Percentiles rank a stretch among this genome's conserved stretches.
Evolutionary conservation across 306 rosid species (phyloP).

Genomic region (Trifolium repens): DNA sequence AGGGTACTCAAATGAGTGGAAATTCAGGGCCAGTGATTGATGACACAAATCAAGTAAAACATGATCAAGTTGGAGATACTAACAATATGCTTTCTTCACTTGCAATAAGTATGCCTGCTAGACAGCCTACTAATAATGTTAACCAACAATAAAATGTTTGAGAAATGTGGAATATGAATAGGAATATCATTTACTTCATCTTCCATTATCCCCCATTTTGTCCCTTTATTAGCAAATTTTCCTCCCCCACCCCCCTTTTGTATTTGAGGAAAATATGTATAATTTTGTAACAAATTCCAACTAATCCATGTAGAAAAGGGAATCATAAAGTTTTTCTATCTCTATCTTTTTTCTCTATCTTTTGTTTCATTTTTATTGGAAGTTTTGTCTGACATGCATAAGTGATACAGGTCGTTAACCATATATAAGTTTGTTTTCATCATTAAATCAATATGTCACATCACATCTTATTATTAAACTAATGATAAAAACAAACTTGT

Average conservation of each 20-base stretch:
- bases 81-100: constrained; percentile 37
- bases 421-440: too few species aligned
- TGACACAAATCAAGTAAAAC: constrained; percentile 26
- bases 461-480: too few species aligned
- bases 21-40: constrained; percentile 32
- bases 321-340: constrained; percentile 35
- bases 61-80: constrained; percentile 29
- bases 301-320: constrained; percentile 35
- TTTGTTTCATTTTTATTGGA: not conserved
- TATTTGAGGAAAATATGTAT: constrained; percentile 24
- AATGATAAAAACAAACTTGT: too few species aligned
- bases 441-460: too few species aligned
- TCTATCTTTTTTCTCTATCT: not conserved
- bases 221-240: constrained; percentile 27
- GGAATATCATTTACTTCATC: not conserved
- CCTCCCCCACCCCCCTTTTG: not conserved
- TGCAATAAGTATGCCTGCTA: constrained; percentile 45
- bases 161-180: constrained; percentile 25
- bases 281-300: constrained; percentile 45
- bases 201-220: constrained; percentile 13
- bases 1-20: constrained; percentile 46
- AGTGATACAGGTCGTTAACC: too few species aligned
- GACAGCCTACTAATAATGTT: constrained; percentile 41
- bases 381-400: too few species aligned
- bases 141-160: constrained; percentile 33